These are phyloP conservation scores for Trematosphaeria pertusa DNA, from an alignment of 2,329 filamentous ascomycete species.

Conservation along the genomic window DNA sequence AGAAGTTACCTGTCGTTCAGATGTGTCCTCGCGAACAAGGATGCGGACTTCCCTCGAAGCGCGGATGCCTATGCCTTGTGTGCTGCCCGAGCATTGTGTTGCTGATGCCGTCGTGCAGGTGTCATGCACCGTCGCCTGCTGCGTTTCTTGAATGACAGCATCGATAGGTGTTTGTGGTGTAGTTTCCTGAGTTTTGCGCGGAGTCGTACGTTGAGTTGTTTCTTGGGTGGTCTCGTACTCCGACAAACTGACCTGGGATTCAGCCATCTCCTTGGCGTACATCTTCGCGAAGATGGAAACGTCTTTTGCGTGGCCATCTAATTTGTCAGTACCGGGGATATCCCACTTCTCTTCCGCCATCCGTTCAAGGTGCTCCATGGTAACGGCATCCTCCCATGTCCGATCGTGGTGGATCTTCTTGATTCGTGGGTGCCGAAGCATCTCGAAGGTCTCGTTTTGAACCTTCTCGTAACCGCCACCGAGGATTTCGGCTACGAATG, in stretches of 20 bases:
- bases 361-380: constrained; percentile 72
- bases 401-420: constrained; percentile 81
- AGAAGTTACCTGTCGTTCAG: constrained; percentile 12
- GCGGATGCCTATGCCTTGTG: constrained; percentile 26
- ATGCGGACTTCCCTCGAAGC: constrained; percentile 25
- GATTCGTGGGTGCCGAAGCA: constrained; percentile 77
- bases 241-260: constrained; percentile 22
- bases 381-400: constrained; percentile 70
- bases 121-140: constrained; percentile 8
- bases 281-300: constrained; percentile 33
- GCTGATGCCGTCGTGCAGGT: constrained; percentile 16
- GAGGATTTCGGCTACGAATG: constrained; percentile 79
- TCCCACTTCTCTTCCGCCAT: constrained; percentile 65
- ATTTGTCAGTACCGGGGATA: constrained; percentile 29
- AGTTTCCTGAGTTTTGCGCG: constrained; percentile 14
- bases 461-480: constrained; percentile 81
- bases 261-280: constrained; percentile 22
- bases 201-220: constrained; percentile 26
- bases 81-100: constrained; percentile 27
- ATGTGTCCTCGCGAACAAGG: constrained; percentile 29
- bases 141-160: constrained; percentile 27
- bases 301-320: constrained; percentile 40
- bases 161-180: constrained; percentile 10
- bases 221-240: constrained; percentile 33
- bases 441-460: constrained; percentile 72